Percentiles rank a stretch among this genome's conserved stretches.
phyloP scores from a whole-genome alignment of 2,329 filamentous ascomycete species.

The Hypoxylon sp. region DNA sequence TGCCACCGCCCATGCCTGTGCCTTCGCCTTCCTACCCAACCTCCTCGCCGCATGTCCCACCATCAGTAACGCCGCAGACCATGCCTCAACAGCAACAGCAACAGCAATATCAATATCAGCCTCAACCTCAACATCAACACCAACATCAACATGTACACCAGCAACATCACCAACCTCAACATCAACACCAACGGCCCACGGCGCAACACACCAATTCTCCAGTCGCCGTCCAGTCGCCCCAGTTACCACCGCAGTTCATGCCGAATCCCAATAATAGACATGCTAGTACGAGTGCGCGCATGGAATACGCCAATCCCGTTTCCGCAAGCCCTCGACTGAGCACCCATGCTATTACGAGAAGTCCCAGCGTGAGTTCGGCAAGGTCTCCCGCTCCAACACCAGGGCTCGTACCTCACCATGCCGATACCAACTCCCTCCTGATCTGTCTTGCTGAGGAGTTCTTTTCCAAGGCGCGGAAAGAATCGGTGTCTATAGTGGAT shows the following conservation, averaged over 20 bases:
- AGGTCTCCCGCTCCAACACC: conserved; percentile 51
- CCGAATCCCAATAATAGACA: conserved; percentile 45
- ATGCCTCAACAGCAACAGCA: conserved; percentile 28
- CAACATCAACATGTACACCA: conserved; percentile 11
- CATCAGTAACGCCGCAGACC: conserved; percentile 15
- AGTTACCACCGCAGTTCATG: conserved; percentile 44
- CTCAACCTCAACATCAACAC: too few relatives aligned
- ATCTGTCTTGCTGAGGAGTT: conserved; percentile 83
- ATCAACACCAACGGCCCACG: conserved; percentile 37
- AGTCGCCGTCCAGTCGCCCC: conserved; percentile 48
- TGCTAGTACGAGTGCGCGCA: conserved; percentile 39
- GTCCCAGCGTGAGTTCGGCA: conserved; percentile 53
- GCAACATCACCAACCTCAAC: conserved; percentile 39
- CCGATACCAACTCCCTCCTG: conserved; percentile 71
- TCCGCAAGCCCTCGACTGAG: conserved; percentile 52
- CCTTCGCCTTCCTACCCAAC: conserved; percentile 62
- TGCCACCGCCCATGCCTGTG: conserved; percentile 48
- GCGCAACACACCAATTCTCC: conserved; percentile 48
- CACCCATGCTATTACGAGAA: conserved; percentile 49
- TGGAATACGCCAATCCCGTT: conserved; percentile 48
- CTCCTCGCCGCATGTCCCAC: conserved; percentile 21
- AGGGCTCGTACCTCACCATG: conserved; percentile 59
- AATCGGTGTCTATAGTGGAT: conserved; percentile 63
- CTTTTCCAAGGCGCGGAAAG: conserved; percentile 73
- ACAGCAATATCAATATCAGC: conserved; percentile 42